Evolutionary conservation across 140 eudicot genomes (phyloP).

Genomic region (Flaveria floridana): DNA sequence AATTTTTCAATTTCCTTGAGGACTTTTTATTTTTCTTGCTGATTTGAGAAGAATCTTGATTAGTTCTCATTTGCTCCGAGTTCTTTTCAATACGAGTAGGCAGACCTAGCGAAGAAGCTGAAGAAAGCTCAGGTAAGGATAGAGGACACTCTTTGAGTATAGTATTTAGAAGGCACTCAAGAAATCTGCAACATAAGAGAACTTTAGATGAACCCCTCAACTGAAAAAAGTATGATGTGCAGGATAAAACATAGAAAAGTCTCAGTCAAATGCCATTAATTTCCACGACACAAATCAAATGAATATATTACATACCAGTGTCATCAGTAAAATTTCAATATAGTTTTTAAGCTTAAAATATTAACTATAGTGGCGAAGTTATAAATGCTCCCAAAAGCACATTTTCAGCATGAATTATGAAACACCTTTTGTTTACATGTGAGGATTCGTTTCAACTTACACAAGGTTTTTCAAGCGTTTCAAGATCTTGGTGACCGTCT

Average conservation of each 20-base stretch:
- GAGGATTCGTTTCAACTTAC: conserved; percentile 45
- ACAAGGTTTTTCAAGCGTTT: conserved; percentile 81
- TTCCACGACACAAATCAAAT: conserved; percentile 6
- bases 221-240: neutral
- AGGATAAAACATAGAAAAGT: neutral
- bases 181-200: conserved; percentile 56
- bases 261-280: conserved; percentile 5
- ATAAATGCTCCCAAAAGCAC: neutral
- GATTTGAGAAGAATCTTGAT: conserved; percentile 39
- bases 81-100: conserved; percentile 42
- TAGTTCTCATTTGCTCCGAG: conserved; percentile 39
- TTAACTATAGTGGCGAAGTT: neutral
- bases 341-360: conserved; percentile 3
- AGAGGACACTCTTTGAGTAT: conserved; percentile 50
- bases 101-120: conserved; percentile 35
- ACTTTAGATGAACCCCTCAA: conserved; percentile 20
- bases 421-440: conserved; percentile 6
- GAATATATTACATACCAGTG: neutral
- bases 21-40: conserved; percentile 44
- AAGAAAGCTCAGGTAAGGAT: conserved; percentile 49
- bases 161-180: conserved; percentile 66
- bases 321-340: conserved; percentile 1
- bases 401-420: conserved; percentile 17
- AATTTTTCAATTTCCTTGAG: conserved; percentile 41
- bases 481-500: conserved; percentile 52